phyloP scores from a whole-genome alignment of 2,329 filamentous ascomycete species.

The Xylaria sp. region DNA sequence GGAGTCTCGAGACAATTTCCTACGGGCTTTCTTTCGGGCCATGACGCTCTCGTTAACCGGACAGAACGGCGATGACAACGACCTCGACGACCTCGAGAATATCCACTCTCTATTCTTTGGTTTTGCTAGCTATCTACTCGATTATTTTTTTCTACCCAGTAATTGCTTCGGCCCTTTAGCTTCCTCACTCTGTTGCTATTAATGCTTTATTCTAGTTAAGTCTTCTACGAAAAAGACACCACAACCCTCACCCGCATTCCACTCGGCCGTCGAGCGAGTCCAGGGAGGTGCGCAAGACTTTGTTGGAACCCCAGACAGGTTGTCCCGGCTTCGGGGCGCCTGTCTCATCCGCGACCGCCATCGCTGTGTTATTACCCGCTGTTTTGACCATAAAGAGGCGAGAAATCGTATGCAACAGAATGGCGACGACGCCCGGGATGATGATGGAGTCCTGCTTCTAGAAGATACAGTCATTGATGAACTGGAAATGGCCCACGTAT shows the following conservation, averaged over 20 bases:
- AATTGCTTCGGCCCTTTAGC: slow-evolving; percentile 24
- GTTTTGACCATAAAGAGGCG: slow-evolving; percentile 40
- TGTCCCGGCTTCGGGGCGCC: slow-evolving; percentile 43
- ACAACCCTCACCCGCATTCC: slow-evolving; percentile 44
- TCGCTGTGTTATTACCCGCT: slow-evolving; percentile 46
- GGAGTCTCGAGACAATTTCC: slow-evolving; percentile 43
- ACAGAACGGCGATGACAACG: slow-evolving; percentile 9
- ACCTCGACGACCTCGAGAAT: slow-evolving; percentile 35
- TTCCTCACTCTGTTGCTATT: slow-evolving; percentile 18
- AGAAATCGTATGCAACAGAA: slow-evolving; percentile 25
- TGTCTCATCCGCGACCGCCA: slow-evolving; percentile 48
- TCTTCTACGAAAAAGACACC: slow-evolving; percentile 44
- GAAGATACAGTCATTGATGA: slow-evolving; percentile 4
- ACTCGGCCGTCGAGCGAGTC: slow-evolving; percentile 41
- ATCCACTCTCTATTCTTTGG: slow-evolving; percentile 35
- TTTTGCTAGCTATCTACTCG: slow-evolving; percentile 45
- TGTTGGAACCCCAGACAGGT: slow-evolving; percentile 42
- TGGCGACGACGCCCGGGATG: slow-evolving; percentile 42
- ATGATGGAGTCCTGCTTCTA: slow-evolving; percentile 42
- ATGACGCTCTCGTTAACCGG: slow-evolving; percentile 37
- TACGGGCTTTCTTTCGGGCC: slow-evolving; percentile 44
- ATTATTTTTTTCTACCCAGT: slow-evolving; percentile 46
- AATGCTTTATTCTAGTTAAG: slow-evolving; percentile 41
- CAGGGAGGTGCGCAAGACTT: slow-evolving; percentile 39
- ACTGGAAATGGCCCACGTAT: slow-evolving; percentile 28